These are phyloP conservation scores for Coemansia sp. DNA, from an alignment of 192 early-diverging fungal genomes.

Conservation along the genomic window DNA sequence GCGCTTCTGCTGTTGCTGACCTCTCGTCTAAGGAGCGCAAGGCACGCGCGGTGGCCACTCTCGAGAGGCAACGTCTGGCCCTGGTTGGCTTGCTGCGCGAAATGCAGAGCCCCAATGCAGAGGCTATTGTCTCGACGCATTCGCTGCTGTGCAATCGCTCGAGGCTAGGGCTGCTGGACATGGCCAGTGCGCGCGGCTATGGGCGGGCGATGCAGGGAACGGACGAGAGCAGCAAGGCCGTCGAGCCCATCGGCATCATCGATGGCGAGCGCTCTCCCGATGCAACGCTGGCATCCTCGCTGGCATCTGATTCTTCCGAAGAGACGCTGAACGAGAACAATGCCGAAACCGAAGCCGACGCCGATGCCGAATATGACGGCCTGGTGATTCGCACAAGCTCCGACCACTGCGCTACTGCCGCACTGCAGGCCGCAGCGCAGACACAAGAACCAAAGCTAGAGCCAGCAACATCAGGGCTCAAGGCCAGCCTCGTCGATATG, in stretches of 20 bases:
- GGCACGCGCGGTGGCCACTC: conserved; percentile 10
- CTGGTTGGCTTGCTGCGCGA: conserved; percentile 29
- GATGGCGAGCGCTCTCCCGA: not conserved
- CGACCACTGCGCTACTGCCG: not conserved
- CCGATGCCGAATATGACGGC: conserved; percentile 7
- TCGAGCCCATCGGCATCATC: conserved; percentile 10
- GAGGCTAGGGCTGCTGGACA: conserved; percentile 26
- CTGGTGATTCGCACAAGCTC: not conserved
- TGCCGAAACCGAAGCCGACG: not conserved
- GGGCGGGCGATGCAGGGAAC: not conserved
- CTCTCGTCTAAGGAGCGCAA: not conserved
- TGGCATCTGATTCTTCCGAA: conserved; percentile 24
- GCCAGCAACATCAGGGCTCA: too few species aligned
- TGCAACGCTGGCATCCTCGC: conserved; percentile 32
- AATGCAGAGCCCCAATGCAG: conserved; percentile 36
- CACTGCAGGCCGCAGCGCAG: not conserved
- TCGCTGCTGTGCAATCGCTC: conserved; percentile 38
- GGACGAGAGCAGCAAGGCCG: not conserved
- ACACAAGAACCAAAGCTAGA: too few species aligned
- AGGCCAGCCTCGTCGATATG: conserved; percentile 21
- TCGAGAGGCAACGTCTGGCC: conserved; percentile 10
- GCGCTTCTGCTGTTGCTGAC: not conserved
- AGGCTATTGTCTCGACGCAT: conserved; percentile 27
- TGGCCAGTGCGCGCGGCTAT: conserved; percentile 20
- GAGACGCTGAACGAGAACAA: conserved; percentile 17